Evolutionary conservation across 1,139 yeast genomes (phyloP).

Genomic region (Tardiomyces blankii): DNA sequence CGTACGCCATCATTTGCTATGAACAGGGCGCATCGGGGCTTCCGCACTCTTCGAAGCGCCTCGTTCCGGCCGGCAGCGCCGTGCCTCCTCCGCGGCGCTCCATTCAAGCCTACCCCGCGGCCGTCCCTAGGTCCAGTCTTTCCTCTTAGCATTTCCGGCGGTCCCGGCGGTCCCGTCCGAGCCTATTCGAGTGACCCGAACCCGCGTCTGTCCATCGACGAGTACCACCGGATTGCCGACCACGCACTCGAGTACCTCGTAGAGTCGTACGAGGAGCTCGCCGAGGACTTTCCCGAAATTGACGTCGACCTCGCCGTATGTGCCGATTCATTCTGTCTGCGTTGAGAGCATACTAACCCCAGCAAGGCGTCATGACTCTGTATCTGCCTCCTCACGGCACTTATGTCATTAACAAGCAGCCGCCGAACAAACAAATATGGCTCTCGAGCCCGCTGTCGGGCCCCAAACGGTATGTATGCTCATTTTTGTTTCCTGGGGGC

Average conservation of each 20-base stretch:
- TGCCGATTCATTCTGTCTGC: neutral
- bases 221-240: constrained; percentile 51
- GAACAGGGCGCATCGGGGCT: too few relatives aligned
- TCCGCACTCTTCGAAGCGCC: too few relatives aligned
- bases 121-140: too few relatives aligned
- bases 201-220: constrained; percentile 22
- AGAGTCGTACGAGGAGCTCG: constrained; percentile 51
- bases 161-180: too few relatives aligned
- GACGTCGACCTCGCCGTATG: constrained; percentile 57
- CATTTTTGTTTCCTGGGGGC: neutral
- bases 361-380: constrained; percentile 71
- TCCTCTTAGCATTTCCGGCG: too few relatives aligned
- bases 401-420: constrained; percentile 85
- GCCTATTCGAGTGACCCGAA: neutral
- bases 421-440: constrained; percentile 93
- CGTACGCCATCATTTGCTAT: too few relatives aligned
- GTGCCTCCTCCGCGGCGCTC: too few relatives aligned
- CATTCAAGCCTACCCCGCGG: too few relatives aligned
- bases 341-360: constrained; percentile 2
- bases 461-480: constrained; percentile 43
- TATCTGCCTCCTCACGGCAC: constrained; percentile 59
- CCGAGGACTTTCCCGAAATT: constrained; percentile 46
- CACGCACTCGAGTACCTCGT: constrained; percentile 52
- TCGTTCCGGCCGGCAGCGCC: too few relatives aligned
- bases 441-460: constrained; percentile 87